Percentiles rank a stretch among this genome's conserved stretches.
phyloP scores from a whole-genome alignment of 148 eudicot genomes.

The Rhododendron henanense region DNA sequence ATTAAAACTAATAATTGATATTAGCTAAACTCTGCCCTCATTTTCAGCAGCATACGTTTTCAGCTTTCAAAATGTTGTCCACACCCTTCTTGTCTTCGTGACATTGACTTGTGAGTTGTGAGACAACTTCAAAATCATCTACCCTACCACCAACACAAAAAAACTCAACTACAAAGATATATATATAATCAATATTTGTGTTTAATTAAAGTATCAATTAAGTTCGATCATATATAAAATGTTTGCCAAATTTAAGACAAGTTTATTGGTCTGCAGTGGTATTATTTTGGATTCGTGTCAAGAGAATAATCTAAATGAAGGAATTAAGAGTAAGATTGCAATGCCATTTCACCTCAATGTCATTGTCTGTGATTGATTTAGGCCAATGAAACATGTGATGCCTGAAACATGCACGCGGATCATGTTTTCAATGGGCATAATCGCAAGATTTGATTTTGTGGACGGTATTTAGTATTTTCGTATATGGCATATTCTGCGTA shows the following conservation, averaged over 20 bases:
- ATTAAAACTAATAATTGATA: neutral
- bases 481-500: neutral
- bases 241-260: neutral
- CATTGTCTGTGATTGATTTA: neutral
- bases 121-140: neutral
- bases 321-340: neutral
- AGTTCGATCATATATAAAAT: neutral
- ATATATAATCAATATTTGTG: neutral
- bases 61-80: neutral
- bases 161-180: neutral
- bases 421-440: neutral
- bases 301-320: neutral
- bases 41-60: neutral
- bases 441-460: neutral
- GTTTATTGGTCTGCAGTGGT: neutral
- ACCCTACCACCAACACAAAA: neutral
- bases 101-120: neutral
- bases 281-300: too few relatives aligned
- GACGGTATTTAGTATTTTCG: neutral
- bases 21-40: neutral
- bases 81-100: neutral
- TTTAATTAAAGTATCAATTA: neutral
- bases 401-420: neutral
- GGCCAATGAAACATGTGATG: neutral
- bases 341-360: neutral